Conservation (phyloP, 495 filamentous ascomycete genomes). For the Thermothielavioides terrestris region DNA sequence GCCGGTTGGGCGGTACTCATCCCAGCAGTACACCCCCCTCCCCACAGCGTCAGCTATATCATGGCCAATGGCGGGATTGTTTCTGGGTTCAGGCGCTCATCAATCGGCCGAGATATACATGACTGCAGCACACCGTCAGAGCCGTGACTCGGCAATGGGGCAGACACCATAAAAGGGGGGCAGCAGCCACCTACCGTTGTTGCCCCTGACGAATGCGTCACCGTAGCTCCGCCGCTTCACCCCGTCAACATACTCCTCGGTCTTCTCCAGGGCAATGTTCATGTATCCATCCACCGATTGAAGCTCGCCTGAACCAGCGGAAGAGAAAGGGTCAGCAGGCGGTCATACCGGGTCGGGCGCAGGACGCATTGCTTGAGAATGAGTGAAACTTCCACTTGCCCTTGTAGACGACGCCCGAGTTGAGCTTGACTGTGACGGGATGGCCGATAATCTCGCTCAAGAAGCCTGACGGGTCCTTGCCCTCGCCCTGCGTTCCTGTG, state of each 20-base stretch:
- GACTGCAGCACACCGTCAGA: constrained; percentile 33
- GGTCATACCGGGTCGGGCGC: background rate
- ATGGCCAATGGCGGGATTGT: too few relatives aligned
- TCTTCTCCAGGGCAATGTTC: constrained; percentile 96
- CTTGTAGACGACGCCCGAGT: constrained; percentile 92
- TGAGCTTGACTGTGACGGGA: constrained; percentile 88
- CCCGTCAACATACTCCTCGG: constrained; percentile 82
- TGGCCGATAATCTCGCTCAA: constrained; percentile 86
- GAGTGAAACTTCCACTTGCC: constrained; percentile 45
- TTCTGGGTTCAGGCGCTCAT: background rate
- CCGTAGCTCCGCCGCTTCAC: constrained; percentile 73
- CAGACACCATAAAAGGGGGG: too few relatives aligned
- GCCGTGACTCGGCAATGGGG: background rate
- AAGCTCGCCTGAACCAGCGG: constrained; percentile 57
- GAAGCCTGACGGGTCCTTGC: constrained; percentile 84
- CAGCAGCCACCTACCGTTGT: constrained; percentile 60
- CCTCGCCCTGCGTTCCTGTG: constrained; percentile 48
- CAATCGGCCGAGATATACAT: constrained; percentile 71
- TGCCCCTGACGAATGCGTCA: constrained; percentile 92
- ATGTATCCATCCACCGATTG: constrained; percentile 99
- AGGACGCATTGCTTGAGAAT: background rate
- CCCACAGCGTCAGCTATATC: too few relatives aligned
- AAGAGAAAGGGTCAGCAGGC: constrained; percentile 4
- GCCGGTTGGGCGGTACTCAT: too few relatives aligned
- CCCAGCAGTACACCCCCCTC: too few relatives aligned